Evolutionary conservation across 164 flowering plant genomes (phyloP).

Genomic region (Umbilicus rupestris): DNA sequence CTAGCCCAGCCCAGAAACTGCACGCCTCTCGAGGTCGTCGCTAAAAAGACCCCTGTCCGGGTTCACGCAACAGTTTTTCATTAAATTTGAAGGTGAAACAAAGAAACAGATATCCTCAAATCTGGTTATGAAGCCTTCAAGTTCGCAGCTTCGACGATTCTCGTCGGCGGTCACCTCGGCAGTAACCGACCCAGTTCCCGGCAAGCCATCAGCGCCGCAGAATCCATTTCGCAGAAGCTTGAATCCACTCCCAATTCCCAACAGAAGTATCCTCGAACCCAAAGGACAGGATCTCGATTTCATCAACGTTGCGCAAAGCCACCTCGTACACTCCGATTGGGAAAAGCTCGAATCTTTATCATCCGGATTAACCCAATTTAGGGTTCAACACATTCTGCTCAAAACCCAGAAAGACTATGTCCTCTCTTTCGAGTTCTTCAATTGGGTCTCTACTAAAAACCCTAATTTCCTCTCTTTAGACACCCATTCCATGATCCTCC

Average conservation of each 20-base stretch:
- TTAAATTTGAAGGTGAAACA: neutral
- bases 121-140: neutral
- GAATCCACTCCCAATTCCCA: conserved; percentile 57
- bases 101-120: neutral
- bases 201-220: neutral
- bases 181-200: neutral
- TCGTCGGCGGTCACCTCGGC: neutral
- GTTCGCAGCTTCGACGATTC: neutral
- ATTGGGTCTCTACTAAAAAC: conserved; percentile 43
- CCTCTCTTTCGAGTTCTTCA: conserved; percentile 69
- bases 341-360: conserved; percentile 39
- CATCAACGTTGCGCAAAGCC: conserved; percentile 73
- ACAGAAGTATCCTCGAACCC: conserved; percentile 53
- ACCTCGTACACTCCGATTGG: conserved; percentile 74
- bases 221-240: conserved; percentile 10
- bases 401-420: conserved; percentile 58
- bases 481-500: conserved; percentile 52
- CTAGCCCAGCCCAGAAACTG: too few species aligned
- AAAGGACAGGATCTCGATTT: conserved; percentile 82
- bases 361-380: conserved; percentile 39
- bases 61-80: too few species aligned
- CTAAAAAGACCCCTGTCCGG: too few species aligned
- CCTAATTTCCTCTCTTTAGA: conserved; percentile 45
- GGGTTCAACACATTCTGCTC: conserved; percentile 59
- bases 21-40: too few species aligned